A percentile compares a stretch with the other conserved stretches of the same genome.
Conservation (phyloP, 805 yeast genomes). For the Gaillardinia entomophila region DNA sequence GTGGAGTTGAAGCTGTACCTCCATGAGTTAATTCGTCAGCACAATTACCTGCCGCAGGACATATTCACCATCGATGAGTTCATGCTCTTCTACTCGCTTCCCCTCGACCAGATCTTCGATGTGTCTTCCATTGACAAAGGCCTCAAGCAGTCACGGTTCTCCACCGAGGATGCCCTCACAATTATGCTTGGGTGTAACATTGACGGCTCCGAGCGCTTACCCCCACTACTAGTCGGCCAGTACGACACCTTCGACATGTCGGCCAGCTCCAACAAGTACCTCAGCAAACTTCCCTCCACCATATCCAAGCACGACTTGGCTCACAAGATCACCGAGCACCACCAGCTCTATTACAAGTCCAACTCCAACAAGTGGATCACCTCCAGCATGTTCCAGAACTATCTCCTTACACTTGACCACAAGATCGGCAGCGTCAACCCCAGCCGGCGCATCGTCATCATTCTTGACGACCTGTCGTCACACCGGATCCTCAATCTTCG, state of each 20-base stretch:
- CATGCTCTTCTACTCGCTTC: constrained; percentile 52
- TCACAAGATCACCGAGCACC: constrained; percentile 44
- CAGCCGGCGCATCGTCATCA: constrained; percentile 45
- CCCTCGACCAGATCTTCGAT: constrained; percentile 52
- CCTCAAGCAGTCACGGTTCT: constrained; percentile 27
- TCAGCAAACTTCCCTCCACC: constrained; percentile 9
- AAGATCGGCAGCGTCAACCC: constrained; percentile 41
- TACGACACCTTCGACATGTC: constrained; percentile 41
- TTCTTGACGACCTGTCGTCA: constrained; percentile 57
- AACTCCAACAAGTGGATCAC: constrained; percentile 62
- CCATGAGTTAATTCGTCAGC: constrained; percentile 17
- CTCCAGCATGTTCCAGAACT: constrained; percentile 56
- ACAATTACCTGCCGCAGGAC: constrained; percentile 43
- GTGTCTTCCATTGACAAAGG: constrained; percentile 40
- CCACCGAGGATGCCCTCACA: constrained; percentile 41
- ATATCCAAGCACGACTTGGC: constrained; percentile 5
- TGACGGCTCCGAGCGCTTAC: constrained; percentile 57
- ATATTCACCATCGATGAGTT: constrained; percentile 59
- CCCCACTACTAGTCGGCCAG: constrained; percentile 57
- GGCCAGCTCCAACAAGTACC: constrained; percentile 15
- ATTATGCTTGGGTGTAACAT: constrained; percentile 59
- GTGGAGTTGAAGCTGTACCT: constrained; percentile 40
- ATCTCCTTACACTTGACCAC: constrained; percentile 56
- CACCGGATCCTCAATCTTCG: constrained; percentile 47
- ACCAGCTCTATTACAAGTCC: constrained; percentile 51